Evolutionary conservation across 1,284 basidiomycete genomes (phyloP).

Genomic region (Trichosporon inkin): DNA sequence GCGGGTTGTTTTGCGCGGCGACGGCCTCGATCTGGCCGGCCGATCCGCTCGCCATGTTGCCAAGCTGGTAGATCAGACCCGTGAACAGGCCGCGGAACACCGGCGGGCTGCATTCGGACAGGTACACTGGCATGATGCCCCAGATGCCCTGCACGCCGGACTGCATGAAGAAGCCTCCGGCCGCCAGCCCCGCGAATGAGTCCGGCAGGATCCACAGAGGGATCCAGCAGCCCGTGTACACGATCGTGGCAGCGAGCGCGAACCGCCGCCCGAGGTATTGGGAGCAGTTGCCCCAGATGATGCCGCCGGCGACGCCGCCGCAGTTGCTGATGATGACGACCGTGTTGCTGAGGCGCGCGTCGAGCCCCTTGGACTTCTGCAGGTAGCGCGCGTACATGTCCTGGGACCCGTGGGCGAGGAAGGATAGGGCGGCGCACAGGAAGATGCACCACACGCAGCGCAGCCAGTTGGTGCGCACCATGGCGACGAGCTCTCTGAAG

Average conservation of each 20-base stretch:
- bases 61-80: slow-evolving; percentile 69
- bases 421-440: slow-evolving; percentile 72
- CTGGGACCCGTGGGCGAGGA: slow-evolving; percentile 66
- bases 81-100: slow-evolving; percentile 92
- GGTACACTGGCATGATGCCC: slow-evolving; percentile 53
- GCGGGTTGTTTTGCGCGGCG: slow-evolving; percentile 47
- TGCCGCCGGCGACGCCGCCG: slow-evolving; percentile 71
- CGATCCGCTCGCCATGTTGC: slow-evolving; percentile 75
- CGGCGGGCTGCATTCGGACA: slow-evolving; percentile 74
- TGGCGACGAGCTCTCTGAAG: slow-evolving; percentile 61
- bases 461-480: slow-evolving; percentile 74
- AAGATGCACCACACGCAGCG: slow-evolving; percentile 70
- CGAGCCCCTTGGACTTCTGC: slow-evolving; percentile 25
- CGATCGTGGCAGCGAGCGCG: slow-evolving; percentile 49
- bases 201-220: slow-evolving; percentile 76
- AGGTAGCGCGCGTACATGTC: slow-evolving; percentile 39
- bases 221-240: slow-evolving; percentile 54
- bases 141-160: slow-evolving; percentile 73
- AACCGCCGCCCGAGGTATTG: slow-evolving; percentile 85
- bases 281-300: slow-evolving; percentile 67
- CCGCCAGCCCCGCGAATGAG: slow-evolving; percentile 42
- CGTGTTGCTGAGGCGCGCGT: slow-evolving; percentile 60
- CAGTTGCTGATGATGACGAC: slow-evolving; percentile 74
- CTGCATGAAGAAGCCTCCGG: slow-evolving; percentile 62
- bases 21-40: slow-evolving; percentile 88